Base-by-base conservation (phyloP, 305 asterid species). In the Solanum aculeatissimum region DNA sequence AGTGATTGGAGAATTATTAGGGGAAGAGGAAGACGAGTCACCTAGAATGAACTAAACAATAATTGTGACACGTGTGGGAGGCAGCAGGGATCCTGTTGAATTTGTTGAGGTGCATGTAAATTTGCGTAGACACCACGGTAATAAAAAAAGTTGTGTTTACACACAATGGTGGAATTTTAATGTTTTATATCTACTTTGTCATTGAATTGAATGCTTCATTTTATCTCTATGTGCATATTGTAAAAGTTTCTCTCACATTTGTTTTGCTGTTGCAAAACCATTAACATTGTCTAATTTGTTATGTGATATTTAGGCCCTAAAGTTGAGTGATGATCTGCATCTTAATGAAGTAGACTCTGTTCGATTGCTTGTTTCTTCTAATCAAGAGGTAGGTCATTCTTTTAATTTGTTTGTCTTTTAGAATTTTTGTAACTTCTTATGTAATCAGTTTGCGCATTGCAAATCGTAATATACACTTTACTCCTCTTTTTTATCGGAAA, bases 241-340 rank as follows among this genome's bases (percentile, higher is more conserved):
- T 70, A 45, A 35, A 12, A 11, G n/a, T 38, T 42, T 21, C 49
- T 81, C n/a, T 58, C 27, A 8, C 78, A 38, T 55, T 82, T 32
- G 70, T 57, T 80, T 81, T 86, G 83, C 38, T 54, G 54, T 57
- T 23, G 32, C 82, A 5, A 5, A 53, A 53, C 84, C 43, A 84
- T 74, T 77, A 71, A 77, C 69, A 49, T 72, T 75, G 14, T 57
- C 51, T 25, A 72, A 23, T 55, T 47, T 84, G 25, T 9, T n/a
- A 60, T 84, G 58, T 78, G 91, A 66, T 65, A 42, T 85, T 72
- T 85, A 97, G 98, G 97, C 96, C 71, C 87, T 97, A 74, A 97
- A 93, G 88, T 90, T 97, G 92, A 97, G 99, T 80, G 98, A 94
- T 23, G 99, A 95, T 90, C 97, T 95, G 85, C 98, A 93, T 90